These are phyloP conservation scores for Didymella arachidicola DNA, from an alignment of 2,329 filamentous ascomycete genomes.

Conservation along the genomic window DNA sequence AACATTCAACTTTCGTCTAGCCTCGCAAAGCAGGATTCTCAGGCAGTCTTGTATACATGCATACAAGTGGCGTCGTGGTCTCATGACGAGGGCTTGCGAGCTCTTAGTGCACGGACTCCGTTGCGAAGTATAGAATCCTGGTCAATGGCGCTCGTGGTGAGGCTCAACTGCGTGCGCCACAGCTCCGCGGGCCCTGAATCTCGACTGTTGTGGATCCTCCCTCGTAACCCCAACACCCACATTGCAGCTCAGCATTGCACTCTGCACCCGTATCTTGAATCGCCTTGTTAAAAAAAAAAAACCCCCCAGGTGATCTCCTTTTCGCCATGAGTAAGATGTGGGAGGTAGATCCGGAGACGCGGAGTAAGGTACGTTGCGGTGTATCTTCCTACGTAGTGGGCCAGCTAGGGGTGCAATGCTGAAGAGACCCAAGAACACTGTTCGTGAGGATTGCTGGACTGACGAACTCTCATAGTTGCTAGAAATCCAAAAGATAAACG, in stretches of 20 bases:
- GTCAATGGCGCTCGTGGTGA: constrained; percentile 5
- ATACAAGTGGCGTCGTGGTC: not conserved
- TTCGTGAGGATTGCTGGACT: not conserved
- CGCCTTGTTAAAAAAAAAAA: constrained; percentile 1
- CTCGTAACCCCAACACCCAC: constrained; percentile 15
- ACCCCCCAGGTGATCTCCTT: constrained; percentile 7
- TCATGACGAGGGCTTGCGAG: too few relatives aligned
- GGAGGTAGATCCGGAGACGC: constrained; percentile 98
- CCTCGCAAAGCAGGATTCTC: not conserved
- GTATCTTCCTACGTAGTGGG: constrained; percentile 14
- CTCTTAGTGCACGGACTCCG: not conserved
- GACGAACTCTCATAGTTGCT: constrained; percentile 69
- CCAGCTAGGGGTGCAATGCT: constrained; percentile 17
- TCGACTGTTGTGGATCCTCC: constrained; percentile 17
- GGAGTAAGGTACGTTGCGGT: constrained; percentile 76
- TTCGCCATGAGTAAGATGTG: constrained; percentile 77
- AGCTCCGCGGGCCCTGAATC: constrained; percentile 13
- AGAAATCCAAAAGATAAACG: constrained; percentile 86
- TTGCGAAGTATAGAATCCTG: constrained; percentile 4
- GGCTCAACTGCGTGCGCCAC: constrained; percentile 21
- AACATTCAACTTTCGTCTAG: not conserved
- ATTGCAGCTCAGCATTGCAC: constrained; percentile 6
- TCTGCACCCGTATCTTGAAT: constrained; percentile 3
- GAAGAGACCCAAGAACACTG: not conserved
- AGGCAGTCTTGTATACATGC: not conserved